Conservation (phyloP, 106 monocot genomes). For the Platanthera guangdongensis region DNA sequence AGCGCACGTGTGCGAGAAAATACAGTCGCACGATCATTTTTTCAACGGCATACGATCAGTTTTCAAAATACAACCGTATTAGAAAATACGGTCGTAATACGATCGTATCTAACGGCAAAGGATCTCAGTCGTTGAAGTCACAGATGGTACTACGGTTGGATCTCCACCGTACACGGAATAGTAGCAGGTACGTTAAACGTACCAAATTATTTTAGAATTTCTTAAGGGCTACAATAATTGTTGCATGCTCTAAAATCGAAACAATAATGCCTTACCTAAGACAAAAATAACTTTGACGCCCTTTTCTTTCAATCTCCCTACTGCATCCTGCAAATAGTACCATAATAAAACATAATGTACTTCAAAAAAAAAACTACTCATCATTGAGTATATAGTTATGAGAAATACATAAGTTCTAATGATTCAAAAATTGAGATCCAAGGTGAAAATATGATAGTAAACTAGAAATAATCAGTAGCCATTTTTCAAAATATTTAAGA, state of each 20-base stretch:
- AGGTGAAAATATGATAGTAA: neutral
- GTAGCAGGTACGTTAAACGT: too few species aligned
- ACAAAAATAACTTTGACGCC: conserved; percentile 4
- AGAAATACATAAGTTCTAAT: neutral
- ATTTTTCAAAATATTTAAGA: neutral
- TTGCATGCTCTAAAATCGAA: neutral
- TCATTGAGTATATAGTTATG: neutral
- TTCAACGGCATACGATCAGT: too few species aligned
- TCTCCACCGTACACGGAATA: too few species aligned
- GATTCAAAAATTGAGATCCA: conserved; percentile 1
- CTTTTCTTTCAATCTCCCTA: conserved; percentile 1
- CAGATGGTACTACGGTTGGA: too few species aligned
- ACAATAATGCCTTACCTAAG: neutral
- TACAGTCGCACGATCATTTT: too few species aligned
- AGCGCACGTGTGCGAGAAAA: too few species aligned
- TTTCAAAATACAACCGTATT: too few species aligned
- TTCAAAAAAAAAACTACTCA: neutral
- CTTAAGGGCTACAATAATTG: neutral
- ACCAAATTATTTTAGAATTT: neutral
- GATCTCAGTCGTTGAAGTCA: too few species aligned
- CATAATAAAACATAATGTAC: neutral
- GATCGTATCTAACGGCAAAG: too few species aligned
- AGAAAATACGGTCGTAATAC: too few species aligned
- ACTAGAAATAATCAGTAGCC: neutral
- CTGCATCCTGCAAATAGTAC: neutral